A percentile compares a stretch with the other conserved stretches of the same genome.
phyloP scores from a whole-genome alignment of 2,329 filamentous ascomycete species.

The Aspergillus quadrilineatus region DNA sequence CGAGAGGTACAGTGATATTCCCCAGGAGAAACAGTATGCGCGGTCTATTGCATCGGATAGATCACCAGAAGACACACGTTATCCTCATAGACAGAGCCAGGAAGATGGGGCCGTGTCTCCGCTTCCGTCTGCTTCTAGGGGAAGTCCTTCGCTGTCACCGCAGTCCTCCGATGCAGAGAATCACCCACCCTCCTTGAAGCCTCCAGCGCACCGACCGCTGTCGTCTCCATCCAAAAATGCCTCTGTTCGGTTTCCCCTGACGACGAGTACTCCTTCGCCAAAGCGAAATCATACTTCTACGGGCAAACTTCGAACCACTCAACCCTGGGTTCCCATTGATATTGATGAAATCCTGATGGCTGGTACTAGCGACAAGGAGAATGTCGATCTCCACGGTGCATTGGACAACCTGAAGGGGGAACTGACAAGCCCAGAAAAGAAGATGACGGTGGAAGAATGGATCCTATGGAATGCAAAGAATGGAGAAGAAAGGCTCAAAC shows the following conservation, averaged over 20 bases:
- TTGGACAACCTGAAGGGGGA: slow-evolving; percentile 56
- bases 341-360: slow-evolving; percentile 62
- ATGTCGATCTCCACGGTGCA: slow-evolving; percentile 49
- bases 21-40: slow-evolving; percentile 36
- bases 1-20: slow-evolving; percentile 40
- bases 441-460: slow-evolving; percentile 94
- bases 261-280: slow-evolving; percentile 54
- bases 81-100: slow-evolving; percentile 10
- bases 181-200: slow-evolving; percentile 67
- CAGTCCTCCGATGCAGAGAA: slow-evolving; percentile 82
- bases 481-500: slow-evolving; percentile 75
- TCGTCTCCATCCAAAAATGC: slow-evolving; percentile 37
- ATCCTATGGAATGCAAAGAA: slow-evolving; percentile 75
- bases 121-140: slow-evolving; percentile 35
- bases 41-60: slow-evolving; percentile 28
- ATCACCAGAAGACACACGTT: slow-evolving; percentile 10
- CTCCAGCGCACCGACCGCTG: slow-evolving; percentile 47
- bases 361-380: slow-evolving; percentile 47
- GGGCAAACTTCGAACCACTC: slow-evolving; percentile 55
- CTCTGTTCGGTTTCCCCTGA: slow-evolving; percentile 43
- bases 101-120: slow-evolving; percentile 26
- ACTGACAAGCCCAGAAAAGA: slow-evolving; percentile 73
- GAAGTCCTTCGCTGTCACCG: slow-evolving; percentile 64
- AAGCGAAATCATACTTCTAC: slow-evolving; percentile 53
- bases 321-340: slow-evolving; percentile 71